Conservation (phyloP, 306 rosid species). For the Fagus crenata region DNA sequence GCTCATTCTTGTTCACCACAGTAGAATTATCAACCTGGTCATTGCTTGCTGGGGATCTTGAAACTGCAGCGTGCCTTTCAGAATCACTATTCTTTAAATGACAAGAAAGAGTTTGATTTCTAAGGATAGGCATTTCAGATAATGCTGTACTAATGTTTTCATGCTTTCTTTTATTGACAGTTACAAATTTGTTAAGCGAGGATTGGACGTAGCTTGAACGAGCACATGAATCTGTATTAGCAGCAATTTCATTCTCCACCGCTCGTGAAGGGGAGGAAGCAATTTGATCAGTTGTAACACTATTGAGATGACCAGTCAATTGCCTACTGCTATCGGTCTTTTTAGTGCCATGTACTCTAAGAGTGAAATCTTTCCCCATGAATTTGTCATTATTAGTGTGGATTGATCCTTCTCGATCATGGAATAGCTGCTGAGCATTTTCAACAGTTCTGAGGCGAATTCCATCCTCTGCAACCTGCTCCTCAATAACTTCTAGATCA, state of each 20-base stretch:
- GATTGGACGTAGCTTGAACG: slow-evolving; percentile 65
- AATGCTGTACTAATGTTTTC: slow-evolving; percentile 52
- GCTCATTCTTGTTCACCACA: slow-evolving; percentile 36
- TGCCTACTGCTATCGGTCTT: slow-evolving; percentile 42
- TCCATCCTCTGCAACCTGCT: slow-evolving; percentile 18
- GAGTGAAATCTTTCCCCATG: slow-evolving; percentile 48
- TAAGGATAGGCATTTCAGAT: slow-evolving; percentile 84
- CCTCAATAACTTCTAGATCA: slow-evolving; percentile 26
- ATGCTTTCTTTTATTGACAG: slow-evolving; percentile 70
- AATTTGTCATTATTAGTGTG: slow-evolving; percentile 25
- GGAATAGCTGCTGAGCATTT: slow-evolving; percentile 32
- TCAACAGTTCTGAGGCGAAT: slow-evolving; percentile 32
- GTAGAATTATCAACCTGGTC: slow-evolving; percentile 42
- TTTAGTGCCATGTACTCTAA: slow-evolving; percentile 57
- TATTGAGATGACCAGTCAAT: slow-evolving; percentile 23
- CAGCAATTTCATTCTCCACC: slow-evolving; percentile 35
- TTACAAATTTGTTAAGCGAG: slow-evolving; percentile 67
- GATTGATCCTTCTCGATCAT: slow-evolving; percentile 36
- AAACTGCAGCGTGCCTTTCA: slow-evolving; percentile 38
- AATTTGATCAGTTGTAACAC: slow-evolving; percentile 30
- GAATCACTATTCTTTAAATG: slow-evolving; percentile 42
- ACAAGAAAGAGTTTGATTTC: slow-evolving; percentile 53
- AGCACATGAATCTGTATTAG: slow-evolving; percentile 35
- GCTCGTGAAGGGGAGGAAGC: slow-evolving; percentile 25
- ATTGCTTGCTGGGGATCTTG: slow-evolving; percentile 32